Base-by-base conservation (phyloP, 2,329 filamentous ascomycete genomes). In the Verticillium tricorpus region DNA sequence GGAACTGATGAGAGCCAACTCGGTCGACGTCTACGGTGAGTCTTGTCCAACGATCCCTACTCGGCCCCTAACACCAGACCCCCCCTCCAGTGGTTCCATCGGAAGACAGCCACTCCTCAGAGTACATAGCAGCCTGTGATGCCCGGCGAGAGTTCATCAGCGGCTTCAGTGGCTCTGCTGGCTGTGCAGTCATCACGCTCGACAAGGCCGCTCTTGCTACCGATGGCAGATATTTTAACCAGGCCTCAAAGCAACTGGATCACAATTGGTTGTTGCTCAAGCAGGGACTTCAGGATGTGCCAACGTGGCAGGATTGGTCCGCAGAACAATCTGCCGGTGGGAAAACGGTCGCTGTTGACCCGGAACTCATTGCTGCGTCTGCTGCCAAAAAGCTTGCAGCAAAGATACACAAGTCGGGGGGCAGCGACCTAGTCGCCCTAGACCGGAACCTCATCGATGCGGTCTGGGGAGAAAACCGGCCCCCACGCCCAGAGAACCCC, bases 41-140 rank as follows among this genome's bases (percentile, higher is more conserved):
- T 57, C 35, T 17, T 22, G 32, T 34, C 22, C 17, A 22, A 45
- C 56, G 32, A 64, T 63, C 61, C 45, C 54, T 58, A 63, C 67
- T 62, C 67, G 39, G 65, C 67, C 66, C 69, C 78, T 83, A 68
- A 80, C 70, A 68, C 65, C 68, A 68, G 57, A 55, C 22, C 61
- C 11, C n/a, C 57, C 45, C 37, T 59, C 60, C 73, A 98, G 94
- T 99, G 72, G 86, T 98, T 7, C 95, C 95, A 0, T 97, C 94
- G 37, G 95, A 98, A 84, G 95, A 99, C 75, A 94, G 92, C 73
- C 95, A 99, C 75, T 92, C 94, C 68, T 98, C 94, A 68, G 95
- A 99, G 79, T 99, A 99, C 77, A 97, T 97, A 75, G 95, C 95
- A 58, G 88, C 89, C n/a, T 97, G 92, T 74, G 95, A 99, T 80